Base-by-base conservation (phyloP, 805 yeast species). In the Candida multigemmis region DNA sequence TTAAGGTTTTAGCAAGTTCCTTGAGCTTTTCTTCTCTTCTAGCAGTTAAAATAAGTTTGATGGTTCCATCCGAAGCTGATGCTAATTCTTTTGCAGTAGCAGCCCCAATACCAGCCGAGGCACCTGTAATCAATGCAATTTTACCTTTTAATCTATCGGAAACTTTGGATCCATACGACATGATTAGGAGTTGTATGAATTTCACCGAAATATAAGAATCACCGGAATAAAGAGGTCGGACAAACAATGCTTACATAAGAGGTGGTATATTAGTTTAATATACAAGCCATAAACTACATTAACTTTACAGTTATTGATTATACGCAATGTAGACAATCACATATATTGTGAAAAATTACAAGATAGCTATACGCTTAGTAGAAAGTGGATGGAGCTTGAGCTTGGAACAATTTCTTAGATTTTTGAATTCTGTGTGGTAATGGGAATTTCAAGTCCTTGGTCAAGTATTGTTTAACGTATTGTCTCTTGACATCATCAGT, bases 341-440 rank as follows among this genome's bases (percentile, higher is more conserved):
- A n/a, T n/a, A n/a, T n/a, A n/a, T n/a, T n/a, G n/a, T n/a, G n/a
- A n/a, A n/a, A n/a, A n/a, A n/a, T n/a, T n/a, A n/a, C n/a, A n/a
- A n/a, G n/a, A n/a, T n/a, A n/a, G n/a, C n/a, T n/a, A n/a, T n/a
- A n/a, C n/a, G n/a, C 62, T 69, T 87, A 89, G 83, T 89, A 89
- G 84, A 77, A 87, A 63, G 99, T 91, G 56, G 94, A 65, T 66
- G 97, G 97, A 70, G 94, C 81, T 72, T 78, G 78, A 71, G 84
- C 71, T 66, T 89, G 74, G 76, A 71, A 91, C 65, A 85, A 67
- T 68, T 78, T 73, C 74, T 76, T 71, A 60, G 93, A 68, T 75
- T 86, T 87, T 69, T 74, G 81, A 65, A 87, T 76, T 75, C 97
- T 89, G 95, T 91, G 99, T 57, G 99, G 97, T 65, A 91, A 81